Conservation (phyloP, 2,329 filamentous ascomycete species). For the Hymenoscyphus infarciens region DNA sequence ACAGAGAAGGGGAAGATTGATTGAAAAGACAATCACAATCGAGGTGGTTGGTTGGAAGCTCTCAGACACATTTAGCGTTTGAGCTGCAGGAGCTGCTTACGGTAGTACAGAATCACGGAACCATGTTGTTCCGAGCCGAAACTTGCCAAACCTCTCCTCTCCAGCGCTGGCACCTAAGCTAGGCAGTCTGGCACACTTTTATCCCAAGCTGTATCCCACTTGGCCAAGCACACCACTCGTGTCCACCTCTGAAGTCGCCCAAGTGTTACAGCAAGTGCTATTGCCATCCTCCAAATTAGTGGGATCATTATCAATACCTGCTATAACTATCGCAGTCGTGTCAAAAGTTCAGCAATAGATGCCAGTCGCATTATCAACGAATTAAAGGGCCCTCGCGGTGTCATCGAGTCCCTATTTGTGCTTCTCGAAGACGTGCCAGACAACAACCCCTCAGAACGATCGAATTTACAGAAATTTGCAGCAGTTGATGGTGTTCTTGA, state of each 20-base stretch:
- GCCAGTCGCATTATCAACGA: constrained; percentile 10
- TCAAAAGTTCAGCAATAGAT: constrained; percentile 9
- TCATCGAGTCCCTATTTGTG: constrained; percentile 8
- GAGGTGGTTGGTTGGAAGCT: not conserved
- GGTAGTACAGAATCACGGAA: not conserved
- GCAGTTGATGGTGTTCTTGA: not conserved
- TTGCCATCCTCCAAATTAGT: constrained; percentile 10
- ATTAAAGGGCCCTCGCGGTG: constrained; percentile 7
- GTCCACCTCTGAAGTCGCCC: not conserved
- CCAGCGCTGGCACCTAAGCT: too few relatives aligned
- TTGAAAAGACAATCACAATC: not conserved
- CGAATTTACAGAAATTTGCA: not conserved
- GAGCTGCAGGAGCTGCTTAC: not conserved
- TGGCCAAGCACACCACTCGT: not conserved
- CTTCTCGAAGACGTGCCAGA: constrained; percentile 3
- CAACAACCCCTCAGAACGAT: not conserved
- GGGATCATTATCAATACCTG: constrained; percentile 10
- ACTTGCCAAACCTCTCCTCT: not conserved
- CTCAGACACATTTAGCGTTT: not conserved
- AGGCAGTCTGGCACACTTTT: too few relatives aligned
- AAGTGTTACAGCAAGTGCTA: constrained; percentile 9
- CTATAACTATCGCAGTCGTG: constrained; percentile 8
- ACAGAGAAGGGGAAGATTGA: not conserved
- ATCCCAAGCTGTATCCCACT: not conserved
- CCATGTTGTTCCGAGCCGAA: not conserved